phyloP scores from a whole-genome alignment of 2,329 filamentous ascomycete genomes.

The Teratosphaeria gauchensis region DNA sequence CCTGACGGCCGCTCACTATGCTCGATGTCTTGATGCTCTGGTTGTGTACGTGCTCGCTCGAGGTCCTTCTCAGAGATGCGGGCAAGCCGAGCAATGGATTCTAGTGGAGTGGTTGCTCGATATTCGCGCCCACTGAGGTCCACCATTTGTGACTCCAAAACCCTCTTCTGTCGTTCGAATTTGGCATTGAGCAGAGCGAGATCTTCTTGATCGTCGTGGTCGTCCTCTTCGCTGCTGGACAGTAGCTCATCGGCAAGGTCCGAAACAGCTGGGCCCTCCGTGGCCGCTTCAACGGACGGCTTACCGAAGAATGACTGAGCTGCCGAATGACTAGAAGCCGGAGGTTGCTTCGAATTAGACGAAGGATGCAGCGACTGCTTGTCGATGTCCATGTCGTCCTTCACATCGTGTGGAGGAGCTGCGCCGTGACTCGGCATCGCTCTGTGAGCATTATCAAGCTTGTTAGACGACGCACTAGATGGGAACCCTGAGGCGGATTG shows the following conservation, averaged over 20 bases:
- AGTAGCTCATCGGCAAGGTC: slow-evolving; percentile 16
- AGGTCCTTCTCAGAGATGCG: slow-evolving; percentile 27
- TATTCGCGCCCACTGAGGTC: slow-evolving; percentile 34
- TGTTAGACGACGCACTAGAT: neutral
- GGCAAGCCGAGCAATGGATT: slow-evolving; percentile 33
- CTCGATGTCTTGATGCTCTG: slow-evolving; percentile 19
- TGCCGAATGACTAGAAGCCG: slow-evolving; percentile 15
- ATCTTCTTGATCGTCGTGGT: slow-evolving; percentile 40
- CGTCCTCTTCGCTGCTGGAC: slow-evolving; percentile 37
- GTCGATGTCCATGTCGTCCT: neutral
- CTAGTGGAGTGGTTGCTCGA: slow-evolving; percentile 34
- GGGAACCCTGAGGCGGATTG: neutral
- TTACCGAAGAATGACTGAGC: slow-evolving; percentile 25
- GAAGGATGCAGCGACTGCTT: slow-evolving; percentile 6
- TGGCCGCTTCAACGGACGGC: slow-evolving; percentile 6
- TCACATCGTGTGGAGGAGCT: neutral
- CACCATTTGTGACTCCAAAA: slow-evolving; percentile 33
- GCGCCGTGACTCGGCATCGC: neutral
- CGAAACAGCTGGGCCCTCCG: slow-evolving; percentile 11
- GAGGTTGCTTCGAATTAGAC: slow-evolving; percentile 3
- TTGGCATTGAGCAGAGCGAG: slow-evolving; percentile 37
- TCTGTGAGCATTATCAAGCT: neutral
- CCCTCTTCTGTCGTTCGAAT: slow-evolving; percentile 36
- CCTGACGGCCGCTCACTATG: slow-evolving; percentile 9
- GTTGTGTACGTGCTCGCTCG: slow-evolving; percentile 7